These are phyloP conservation scores for Phellinidium pouzarii DNA, from an alignment of 1,284 basidiomycete species.

Conservation along the genomic window DNA sequence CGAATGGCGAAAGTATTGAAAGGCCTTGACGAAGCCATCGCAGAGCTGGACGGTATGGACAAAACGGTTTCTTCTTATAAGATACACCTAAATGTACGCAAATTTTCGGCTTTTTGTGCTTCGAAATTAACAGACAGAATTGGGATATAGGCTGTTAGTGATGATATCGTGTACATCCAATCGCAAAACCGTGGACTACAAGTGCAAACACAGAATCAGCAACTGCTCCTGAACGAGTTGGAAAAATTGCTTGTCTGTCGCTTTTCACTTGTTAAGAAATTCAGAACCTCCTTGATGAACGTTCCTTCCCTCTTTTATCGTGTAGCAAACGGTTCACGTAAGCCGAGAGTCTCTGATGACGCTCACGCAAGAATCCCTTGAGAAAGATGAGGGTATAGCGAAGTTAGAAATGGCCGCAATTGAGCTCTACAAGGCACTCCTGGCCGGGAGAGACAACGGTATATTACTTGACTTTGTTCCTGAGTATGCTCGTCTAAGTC, in stretches of 20 bases:
- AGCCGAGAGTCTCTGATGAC: conserved; percentile 68
- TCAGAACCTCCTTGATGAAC: conserved; percentile 9
- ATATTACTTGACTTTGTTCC: conserved; percentile 18
- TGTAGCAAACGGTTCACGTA: conserved; percentile 89
- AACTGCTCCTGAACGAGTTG: conserved; percentile 72
- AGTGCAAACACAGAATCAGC: conserved; percentile 96
- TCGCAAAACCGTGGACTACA: conserved; percentile 95
- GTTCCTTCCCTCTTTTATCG: neutral
- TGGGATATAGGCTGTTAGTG: conserved; percentile 68
- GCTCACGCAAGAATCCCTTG: conserved; percentile 82
- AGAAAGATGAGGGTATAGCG: conserved; percentile 69
- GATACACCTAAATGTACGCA: conserved; percentile 80
- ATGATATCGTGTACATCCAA: conserved; percentile 95
- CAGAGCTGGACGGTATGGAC: conserved; percentile 84
- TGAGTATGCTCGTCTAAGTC: neutral
- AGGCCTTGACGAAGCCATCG: conserved; percentile 81
- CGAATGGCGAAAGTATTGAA: conserved; percentile 83
- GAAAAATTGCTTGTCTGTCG: conserved; percentile 72
- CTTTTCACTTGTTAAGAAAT: conserved; percentile 2
- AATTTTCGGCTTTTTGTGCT: neutral
- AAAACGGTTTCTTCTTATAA: conserved; percentile 84
- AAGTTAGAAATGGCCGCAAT: conserved; percentile 79
- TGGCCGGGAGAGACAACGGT: conserved; percentile 87
- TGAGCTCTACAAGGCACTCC: conserved; percentile 91
- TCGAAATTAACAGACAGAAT: neutral